phyloP scores from a whole-genome alignment of 805 yeast genomes.

The Suhomyces pyralidae region DNA sequence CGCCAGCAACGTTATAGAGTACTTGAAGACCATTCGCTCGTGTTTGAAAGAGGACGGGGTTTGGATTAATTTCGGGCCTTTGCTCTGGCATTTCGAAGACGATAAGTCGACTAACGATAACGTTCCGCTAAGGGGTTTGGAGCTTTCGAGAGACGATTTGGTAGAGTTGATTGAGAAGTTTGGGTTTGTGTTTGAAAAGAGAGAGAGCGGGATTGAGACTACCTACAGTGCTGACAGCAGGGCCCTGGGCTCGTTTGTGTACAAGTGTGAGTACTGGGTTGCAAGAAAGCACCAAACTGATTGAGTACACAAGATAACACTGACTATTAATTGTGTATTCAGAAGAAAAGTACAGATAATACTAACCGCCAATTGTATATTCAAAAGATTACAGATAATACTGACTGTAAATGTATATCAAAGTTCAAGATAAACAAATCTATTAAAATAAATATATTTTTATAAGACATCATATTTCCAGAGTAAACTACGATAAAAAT shows the following conservation, averaged over 20 bases:
- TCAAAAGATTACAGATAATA: no score
- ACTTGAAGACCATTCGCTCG: constrained; percentile 46
- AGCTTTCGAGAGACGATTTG: constrained; percentile 56
- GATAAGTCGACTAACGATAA: constrained; percentile 32
- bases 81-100: constrained; percentile 70
- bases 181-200: constrained; percentile 51
- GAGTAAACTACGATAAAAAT: no score
- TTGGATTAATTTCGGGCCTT: constrained; percentile 69
- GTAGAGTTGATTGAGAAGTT: constrained; percentile 40
- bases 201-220: constrained; percentile 43
- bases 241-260: constrained; percentile 53
- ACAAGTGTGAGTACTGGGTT: constrained; percentile 72
- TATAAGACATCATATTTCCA: no score
- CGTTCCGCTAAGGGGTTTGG: constrained; percentile 52
- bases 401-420: no score
- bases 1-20: constrained; percentile 57
- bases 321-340: no score
- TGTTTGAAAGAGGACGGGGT: constrained; percentile 44
- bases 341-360: no score
- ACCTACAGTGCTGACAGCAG: constrained; percentile 52
- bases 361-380: no score
- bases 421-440: no score
- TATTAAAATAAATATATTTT: no score
- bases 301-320: no score
- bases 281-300: constrained; percentile 26